Percentiles rank a stretch among this genome's conserved stretches.
These are phyloP conservation scores for Kwoniella shivajii DNA, from an alignment of 1,284 basidiomycete species.

Conservation along the genomic window DNA sequence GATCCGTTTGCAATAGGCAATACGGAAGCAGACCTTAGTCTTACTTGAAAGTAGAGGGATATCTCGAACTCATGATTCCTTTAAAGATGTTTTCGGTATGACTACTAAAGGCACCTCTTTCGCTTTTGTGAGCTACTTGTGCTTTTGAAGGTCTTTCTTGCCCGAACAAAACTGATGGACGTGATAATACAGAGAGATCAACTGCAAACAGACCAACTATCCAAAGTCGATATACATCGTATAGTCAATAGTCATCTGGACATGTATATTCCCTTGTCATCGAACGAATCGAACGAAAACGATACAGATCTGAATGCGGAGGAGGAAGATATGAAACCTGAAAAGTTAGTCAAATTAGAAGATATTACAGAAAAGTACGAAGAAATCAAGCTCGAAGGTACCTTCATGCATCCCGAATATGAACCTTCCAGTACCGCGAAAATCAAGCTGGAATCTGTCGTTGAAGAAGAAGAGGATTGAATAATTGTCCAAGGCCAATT, in stretches of 20 bases:
- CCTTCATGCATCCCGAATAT: constrained; percentile 1
- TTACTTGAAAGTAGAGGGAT: constrained; percentile 39
- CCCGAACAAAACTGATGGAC: neutral
- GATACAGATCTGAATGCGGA: neutral
- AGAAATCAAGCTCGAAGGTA: constrained; percentile 10
- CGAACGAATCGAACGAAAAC: neutral
- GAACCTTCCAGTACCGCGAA: too few relatives aligned
- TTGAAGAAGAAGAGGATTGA: constrained; percentile 19
- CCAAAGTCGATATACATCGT: constrained; percentile 37
- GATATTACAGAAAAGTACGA: constrained; percentile 9
- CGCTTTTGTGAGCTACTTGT: constrained; percentile 51
- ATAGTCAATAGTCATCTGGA: constrained; percentile 43
- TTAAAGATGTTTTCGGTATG: constrained; percentile 50
- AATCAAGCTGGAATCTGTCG: constrained; percentile 19
- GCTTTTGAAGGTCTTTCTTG: neutral
- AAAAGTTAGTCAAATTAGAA: neutral
- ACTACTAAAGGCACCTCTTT: constrained; percentile 48
- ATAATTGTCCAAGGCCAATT: too few relatives aligned
- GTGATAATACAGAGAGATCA: constrained; percentile 6
- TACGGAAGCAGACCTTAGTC: constrained; percentile 46
- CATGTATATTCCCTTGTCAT: constrained; percentile 44
- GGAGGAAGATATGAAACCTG: neutral
- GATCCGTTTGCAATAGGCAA: constrained; percentile 30
- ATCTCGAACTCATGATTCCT: constrained; percentile 34
- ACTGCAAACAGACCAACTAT: constrained; percentile 24